Evolutionary conservation across 371 early-diverging fungal species (phyloP).

Genomic region (Smittium culicis): DNA sequence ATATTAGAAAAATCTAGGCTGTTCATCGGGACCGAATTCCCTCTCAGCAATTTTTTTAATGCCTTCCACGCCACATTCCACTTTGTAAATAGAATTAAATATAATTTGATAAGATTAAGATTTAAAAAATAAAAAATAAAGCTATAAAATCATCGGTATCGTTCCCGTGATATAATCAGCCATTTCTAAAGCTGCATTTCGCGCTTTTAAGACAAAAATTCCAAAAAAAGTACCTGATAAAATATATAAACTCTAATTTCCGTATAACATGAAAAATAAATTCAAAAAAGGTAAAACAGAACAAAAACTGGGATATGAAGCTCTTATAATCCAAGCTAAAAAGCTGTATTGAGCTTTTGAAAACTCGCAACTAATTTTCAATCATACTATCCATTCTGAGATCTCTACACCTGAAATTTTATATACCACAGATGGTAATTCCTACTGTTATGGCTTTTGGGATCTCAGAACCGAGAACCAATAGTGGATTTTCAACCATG

Average conservation of each 20-base stretch:
- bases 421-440: neutral
- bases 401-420: neutral
- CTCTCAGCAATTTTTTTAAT: neutral
- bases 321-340: neutral
- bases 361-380: neutral
- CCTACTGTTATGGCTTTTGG: neutral
- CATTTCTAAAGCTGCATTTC: neutral
- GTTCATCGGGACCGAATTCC: neutral
- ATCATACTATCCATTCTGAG: neutral
- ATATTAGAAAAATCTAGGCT: neutral
- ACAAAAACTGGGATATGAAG: neutral
- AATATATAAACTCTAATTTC: neutral
- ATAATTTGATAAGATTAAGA: neutral
- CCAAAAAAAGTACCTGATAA: neutral
- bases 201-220: neutral
- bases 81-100: neutral
- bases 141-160: neutral
- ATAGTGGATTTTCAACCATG: neutral
- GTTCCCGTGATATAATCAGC: neutral
- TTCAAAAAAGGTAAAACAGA: neutral
- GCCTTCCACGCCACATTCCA: neutral
- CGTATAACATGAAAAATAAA: neutral
- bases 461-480: neutral
- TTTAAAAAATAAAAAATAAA: neutral
- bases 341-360: neutral